Evolutionary conservation across 805 yeast species (phyloP).

Genomic region (Pichia sporocuriosa): DNA sequence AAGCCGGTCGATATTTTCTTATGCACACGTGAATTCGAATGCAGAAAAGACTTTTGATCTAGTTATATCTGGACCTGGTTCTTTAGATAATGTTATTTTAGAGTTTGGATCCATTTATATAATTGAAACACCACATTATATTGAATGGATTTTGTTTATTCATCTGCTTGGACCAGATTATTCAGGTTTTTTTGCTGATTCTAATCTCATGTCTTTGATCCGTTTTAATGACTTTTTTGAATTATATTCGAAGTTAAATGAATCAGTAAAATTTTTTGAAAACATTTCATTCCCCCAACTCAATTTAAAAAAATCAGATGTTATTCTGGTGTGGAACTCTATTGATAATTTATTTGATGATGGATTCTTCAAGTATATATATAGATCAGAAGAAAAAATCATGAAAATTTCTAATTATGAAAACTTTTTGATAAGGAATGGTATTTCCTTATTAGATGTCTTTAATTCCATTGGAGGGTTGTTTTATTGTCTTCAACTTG

Average conservation of each 20-base stretch:
- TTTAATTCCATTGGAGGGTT: slow-evolving; percentile 47
- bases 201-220: slow-evolving; percentile 31
- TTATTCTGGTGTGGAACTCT: slow-evolving; percentile 2
- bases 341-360: neutral
- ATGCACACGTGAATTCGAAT: neutral
- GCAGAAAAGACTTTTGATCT: neutral
- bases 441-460: slow-evolving; percentile 10
- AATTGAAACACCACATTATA: slow-evolving; percentile 31
- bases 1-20: too few species aligned
- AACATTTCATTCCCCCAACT: neutral
- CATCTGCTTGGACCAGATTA: slow-evolving; percentile 45
- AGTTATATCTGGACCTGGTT: slow-evolving; percentile 18
- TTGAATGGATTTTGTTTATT: slow-evolving; percentile 47
- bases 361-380: neutral
- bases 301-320: neutral
- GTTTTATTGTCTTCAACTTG: slow-evolving; percentile 36
- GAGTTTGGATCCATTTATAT: slow-evolving; percentile 33
- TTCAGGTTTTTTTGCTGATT: slow-evolving; percentile 38
- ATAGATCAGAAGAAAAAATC: neutral
- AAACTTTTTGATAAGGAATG: slow-evolving; percentile 14
- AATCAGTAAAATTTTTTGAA: neutral
- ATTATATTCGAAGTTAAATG: neutral
- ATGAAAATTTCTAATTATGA: neutral
- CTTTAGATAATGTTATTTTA: slow-evolving; percentile 22
- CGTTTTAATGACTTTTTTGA: slow-evolving; percentile 1